These are phyloP conservation scores for Diaporthe eres DNA, from an alignment of 2,329 filamentous ascomycete species.

Conservation along the genomic window DNA sequence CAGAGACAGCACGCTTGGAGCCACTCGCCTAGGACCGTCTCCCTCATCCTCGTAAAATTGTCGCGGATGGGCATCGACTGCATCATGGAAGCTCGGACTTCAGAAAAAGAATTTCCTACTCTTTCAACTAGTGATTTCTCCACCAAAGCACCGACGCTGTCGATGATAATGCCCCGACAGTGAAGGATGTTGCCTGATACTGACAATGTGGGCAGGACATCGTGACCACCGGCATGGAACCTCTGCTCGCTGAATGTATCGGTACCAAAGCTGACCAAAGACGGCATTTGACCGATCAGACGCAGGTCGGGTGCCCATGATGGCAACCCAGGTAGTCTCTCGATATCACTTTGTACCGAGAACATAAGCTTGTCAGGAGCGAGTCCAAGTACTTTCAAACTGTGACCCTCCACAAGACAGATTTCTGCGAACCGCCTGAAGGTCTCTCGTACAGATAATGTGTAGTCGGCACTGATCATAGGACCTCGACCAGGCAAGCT, in stretches of 20 bases:
- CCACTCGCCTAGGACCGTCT: not conserved
- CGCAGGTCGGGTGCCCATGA: not conserved
- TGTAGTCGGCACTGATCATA: not conserved
- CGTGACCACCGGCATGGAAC: not conserved
- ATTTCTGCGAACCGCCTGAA: not conserved
- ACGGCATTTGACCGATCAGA: not conserved
- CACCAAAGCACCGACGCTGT: not conserved
- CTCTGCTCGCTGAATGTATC: not conserved
- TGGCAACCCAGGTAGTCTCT: not conserved
- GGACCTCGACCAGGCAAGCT: not conserved
- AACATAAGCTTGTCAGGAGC: not conserved
- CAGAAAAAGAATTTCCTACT: not conserved
- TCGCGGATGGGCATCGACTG: not conserved
- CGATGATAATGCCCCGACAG: not conserved
- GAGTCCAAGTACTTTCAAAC: not conserved
- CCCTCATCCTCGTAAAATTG: not conserved
- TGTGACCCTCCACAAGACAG: not conserved
- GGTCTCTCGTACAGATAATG: not conserved
- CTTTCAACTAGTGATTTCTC: not conserved
- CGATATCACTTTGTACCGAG: not conserved
- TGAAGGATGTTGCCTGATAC: not conserved
- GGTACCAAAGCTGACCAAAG: not conserved
- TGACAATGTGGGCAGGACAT: not conserved
- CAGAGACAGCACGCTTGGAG: not conserved
- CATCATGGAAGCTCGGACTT: not conserved